Conservation (phyloP, 306 rosid species). For the Herpetospermum pedunculosum region DNA sequence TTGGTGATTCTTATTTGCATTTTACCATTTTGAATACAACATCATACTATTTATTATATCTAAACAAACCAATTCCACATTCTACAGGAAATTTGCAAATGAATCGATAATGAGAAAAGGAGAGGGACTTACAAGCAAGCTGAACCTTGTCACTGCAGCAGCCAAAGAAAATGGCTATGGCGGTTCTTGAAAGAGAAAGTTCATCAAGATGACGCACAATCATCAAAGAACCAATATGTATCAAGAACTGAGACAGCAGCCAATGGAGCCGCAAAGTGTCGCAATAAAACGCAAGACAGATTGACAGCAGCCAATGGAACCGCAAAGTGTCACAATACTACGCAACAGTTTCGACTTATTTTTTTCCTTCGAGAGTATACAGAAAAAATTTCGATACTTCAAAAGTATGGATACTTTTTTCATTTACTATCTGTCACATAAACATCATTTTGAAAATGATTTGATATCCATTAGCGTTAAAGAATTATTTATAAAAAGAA, state of each 20-base stretch:
- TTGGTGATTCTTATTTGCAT: neutral
- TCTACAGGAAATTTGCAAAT: neutral
- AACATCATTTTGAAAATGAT: too few species aligned
- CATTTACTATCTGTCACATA: too few species aligned
- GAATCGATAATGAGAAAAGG: neutral
- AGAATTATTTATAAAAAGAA: too few species aligned
- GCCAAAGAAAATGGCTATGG: slow-evolving; percentile 37
- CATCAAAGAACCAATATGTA: slow-evolving; percentile 35
- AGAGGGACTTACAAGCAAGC: slow-evolving; percentile 26
- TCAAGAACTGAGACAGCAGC: slow-evolving; percentile 34
- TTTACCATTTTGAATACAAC: neutral
- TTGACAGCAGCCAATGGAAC: too few species aligned
- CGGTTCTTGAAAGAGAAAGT: slow-evolving; percentile 35
- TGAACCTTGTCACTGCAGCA: slow-evolving; percentile 34
- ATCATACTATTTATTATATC: neutral
- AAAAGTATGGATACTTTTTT: too few species aligned
- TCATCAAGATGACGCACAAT: slow-evolving; percentile 40
- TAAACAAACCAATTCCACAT: neutral
- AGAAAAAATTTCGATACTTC: too few species aligned
- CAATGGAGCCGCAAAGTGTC: slow-evolving; percentile 37
- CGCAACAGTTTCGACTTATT: too few species aligned
- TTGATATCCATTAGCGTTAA: too few species aligned
- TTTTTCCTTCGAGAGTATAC: too few species aligned
- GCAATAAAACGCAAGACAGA: too few species aligned
- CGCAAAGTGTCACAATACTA: too few species aligned